These are phyloP conservation scores for Dendrocalamus sinicus DNA, from an alignment of 176 grass and related monocot genomes.

Conservation along the genomic window DNA sequence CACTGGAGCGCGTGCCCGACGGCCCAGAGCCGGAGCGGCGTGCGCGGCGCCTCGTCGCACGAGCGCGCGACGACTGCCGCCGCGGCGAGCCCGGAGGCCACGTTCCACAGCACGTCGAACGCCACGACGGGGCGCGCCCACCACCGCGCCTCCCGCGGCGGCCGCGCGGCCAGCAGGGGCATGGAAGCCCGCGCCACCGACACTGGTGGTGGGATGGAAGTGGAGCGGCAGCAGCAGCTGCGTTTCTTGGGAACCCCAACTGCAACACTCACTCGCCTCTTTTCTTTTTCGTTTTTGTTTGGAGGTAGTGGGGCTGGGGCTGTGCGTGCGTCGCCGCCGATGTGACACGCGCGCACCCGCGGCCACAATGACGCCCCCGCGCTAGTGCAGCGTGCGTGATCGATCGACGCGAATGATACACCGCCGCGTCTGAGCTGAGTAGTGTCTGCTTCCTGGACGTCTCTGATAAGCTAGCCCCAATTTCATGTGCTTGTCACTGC, in stretches of 20 bases:
- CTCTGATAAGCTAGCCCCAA: background rate
- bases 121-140: constrained; percentile 42
- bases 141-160: constrained; percentile 12
- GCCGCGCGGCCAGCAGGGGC: constrained; percentile 8
- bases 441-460: background rate
- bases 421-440: background rate
- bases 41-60: constrained; percentile 33
- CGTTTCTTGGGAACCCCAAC: constrained; percentile 14
- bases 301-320: background rate
- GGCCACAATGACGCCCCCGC: background rate
- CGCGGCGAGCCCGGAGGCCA: constrained; percentile 36
- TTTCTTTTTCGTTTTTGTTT: background rate
- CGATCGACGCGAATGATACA: background rate
- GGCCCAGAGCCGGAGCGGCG: constrained; percentile 52
- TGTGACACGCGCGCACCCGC: background rate
- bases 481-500: background rate
- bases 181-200: constrained; percentile 21
- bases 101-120: constrained; percentile 60
- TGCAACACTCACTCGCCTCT: background rate
- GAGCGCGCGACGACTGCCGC: constrained; percentile 32
- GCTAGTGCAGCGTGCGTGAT: background rate
- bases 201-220: constrained; percentile 29
- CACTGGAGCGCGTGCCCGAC: constrained; percentile 54
- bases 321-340: background rate
- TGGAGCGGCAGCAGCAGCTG: background rate